These are phyloP conservation scores for Agrocybe chaxingu DNA, from an alignment of 768 basidiomycete species.

Conservation along the genomic window DNA sequence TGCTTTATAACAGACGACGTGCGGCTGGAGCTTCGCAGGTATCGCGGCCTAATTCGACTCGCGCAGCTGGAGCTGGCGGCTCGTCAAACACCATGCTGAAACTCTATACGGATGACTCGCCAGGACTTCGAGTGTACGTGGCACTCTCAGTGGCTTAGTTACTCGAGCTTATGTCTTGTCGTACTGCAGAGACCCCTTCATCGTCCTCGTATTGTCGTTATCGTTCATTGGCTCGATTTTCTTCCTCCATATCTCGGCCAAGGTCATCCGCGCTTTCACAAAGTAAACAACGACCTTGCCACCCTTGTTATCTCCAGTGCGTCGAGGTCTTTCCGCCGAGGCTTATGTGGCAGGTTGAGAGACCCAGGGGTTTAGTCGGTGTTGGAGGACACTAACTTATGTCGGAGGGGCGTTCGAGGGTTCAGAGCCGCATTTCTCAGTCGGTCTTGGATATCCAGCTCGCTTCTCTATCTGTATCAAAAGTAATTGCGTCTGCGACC, in stretches of 20 bases:
- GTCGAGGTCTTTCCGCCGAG: background rate
- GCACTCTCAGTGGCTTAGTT: slow-evolving; percentile 2
- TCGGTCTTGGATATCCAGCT: slow-evolving; percentile 28
- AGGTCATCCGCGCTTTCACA: slow-evolving; percentile 87
- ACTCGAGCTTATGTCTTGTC: slow-evolving; percentile 1
- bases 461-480: slow-evolving; percentile 31
- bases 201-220: slow-evolving; percentile 91
- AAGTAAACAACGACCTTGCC: slow-evolving; percentile 45
- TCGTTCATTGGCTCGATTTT: slow-evolving; percentile 98
- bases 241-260: slow-evolving; percentile 97
- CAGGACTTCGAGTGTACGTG: slow-evolving; percentile 94
- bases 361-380: background rate
- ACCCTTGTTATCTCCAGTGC: background rate
- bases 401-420: slow-evolving; percentile 2
- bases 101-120: slow-evolving; percentile 97
- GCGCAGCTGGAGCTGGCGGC: slow-evolving; percentile 93
- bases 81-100: slow-evolving; percentile 98
- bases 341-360: background rate
- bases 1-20: slow-evolving; percentile 52
- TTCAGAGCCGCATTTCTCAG: slow-evolving; percentile 2
- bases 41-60: slow-evolving; percentile 78
- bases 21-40: slow-evolving; percentile 59
- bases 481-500: slow-evolving; percentile 15
- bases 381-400: slow-evolving; percentile 14
- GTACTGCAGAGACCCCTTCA: slow-evolving; percentile 81